A percentile compares a stretch with the other conserved stretches of the same genome.
Conservation (phyloP, 192 early-diverging fungal species). For the Linnemannia hyalina region DNA sequence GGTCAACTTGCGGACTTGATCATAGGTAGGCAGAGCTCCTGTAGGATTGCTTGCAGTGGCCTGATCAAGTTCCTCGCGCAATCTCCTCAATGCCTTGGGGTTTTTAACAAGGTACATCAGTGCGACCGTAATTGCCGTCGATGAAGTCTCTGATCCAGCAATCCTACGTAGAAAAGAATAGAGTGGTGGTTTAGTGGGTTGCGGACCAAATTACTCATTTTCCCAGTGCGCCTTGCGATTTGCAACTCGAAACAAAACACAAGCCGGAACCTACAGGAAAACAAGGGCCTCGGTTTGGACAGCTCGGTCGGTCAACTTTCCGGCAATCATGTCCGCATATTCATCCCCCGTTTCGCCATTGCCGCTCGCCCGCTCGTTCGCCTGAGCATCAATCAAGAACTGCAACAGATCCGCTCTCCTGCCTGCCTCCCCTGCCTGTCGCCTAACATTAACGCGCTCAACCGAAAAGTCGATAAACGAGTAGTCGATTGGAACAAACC, state of each 20-base stretch:
- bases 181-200: not conserved
- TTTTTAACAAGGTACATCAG: conserved; percentile 48
- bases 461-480: conserved; percentile 28
- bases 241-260: not conserved
- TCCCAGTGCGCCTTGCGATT: not conserved
- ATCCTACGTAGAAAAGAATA: conserved; percentile 15
- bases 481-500: conserved; percentile 31
- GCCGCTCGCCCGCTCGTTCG: conserved; percentile 29
- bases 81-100: conserved; percentile 28
- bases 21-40: conserved; percentile 42
- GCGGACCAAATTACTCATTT: not conserved
- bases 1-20: conserved; percentile 61
- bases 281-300: conserved; percentile 37
- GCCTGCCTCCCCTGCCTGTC: conserved; percentile 17
- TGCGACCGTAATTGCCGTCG: conserved; percentile 30
- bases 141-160: conserved; percentile 54
- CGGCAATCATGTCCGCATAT: conserved; percentile 40
- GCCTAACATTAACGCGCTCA: conserved; percentile 15
- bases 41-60: conserved; percentile 21
- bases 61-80: conserved; percentile 43
- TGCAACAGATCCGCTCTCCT: conserved; percentile 35
- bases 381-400: conserved; percentile 42
- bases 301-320: conserved; percentile 34
- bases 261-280: conserved; percentile 39
- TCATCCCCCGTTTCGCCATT: conserved; percentile 39